Evolutionary conservation across 2,329 filamentous ascomycete genomes (phyloP).

Genomic region (Stagonosporopsis tanaceti): DNA sequence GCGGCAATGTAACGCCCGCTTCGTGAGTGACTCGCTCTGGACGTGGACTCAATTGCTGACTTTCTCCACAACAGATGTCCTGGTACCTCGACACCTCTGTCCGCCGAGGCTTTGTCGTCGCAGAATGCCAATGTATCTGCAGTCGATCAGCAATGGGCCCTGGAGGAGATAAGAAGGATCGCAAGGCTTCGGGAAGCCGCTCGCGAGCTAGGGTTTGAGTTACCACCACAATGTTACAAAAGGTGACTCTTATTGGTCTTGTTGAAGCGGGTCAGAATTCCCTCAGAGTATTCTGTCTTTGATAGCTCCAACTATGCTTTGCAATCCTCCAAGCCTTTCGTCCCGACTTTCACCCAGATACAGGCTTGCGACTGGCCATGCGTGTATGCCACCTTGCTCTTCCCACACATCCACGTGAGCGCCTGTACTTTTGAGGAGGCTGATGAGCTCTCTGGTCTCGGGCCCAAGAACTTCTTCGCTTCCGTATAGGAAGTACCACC

Average conservation of each 20-base stretch:
- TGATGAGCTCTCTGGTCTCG: slow-evolving; percentile 70
- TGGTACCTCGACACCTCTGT: slow-evolving; percentile 7
- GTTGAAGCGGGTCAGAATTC: neutral
- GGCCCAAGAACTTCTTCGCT: slow-evolving; percentile 79
- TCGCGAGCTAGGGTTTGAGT: slow-evolving; percentile 11
- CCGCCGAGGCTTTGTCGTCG: neutral
- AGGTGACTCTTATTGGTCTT: neutral
- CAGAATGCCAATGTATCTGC: slow-evolving; percentile 3
- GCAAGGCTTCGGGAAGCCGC: slow-evolving; percentile 10
- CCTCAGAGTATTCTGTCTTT: slow-evolving; percentile 36
- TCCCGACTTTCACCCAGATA: slow-evolving; percentile 61
- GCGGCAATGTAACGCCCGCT: neutral
- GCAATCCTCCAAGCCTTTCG: slow-evolving; percentile 58
- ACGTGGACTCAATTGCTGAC: neutral
- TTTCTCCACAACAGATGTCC: neutral
- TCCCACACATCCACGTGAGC: slow-evolving; percentile 65
- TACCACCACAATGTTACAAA: slow-evolving; percentile 9
- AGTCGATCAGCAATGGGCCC: slow-evolving; percentile 10
- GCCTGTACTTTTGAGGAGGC: slow-evolving; percentile 62
- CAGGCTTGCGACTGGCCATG: slow-evolving; percentile 77
- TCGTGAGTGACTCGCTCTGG: neutral
- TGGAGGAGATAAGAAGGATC: slow-evolving; percentile 10
- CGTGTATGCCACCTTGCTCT: slow-evolving; percentile 75
- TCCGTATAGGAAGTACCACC: slow-evolving; percentile 76
- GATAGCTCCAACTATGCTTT: slow-evolving; percentile 53